These are phyloP conservation scores for Hymenoscyphus infarciens DNA, from an alignment of 2,329 filamentous ascomycete genomes.

Conservation along the genomic window DNA sequence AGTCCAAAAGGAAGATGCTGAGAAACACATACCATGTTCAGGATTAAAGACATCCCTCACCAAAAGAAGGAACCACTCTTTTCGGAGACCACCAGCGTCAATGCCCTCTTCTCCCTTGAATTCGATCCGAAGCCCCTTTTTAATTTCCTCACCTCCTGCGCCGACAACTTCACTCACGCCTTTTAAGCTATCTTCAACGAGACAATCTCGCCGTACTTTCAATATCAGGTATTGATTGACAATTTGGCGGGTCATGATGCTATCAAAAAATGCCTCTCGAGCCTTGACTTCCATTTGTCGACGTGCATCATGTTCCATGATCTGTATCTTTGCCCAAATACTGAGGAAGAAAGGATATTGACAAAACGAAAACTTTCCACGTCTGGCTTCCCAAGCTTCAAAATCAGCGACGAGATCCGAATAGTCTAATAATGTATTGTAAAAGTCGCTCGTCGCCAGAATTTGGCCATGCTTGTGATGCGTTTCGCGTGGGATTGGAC, in stretches of 20 bases:
- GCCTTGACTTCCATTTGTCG: conserved; percentile 88
- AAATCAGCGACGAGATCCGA: conserved; percentile 84
- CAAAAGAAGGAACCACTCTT: conserved; percentile 91
- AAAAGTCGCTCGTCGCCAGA: conserved; percentile 79
- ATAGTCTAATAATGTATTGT: conserved; percentile 81
- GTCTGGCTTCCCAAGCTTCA: conserved; percentile 77
- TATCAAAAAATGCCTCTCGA: conserved; percentile 86
- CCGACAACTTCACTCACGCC: conserved; percentile 83
- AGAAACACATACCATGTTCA: conserved; percentile 64
- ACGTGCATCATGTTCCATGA: conserved; percentile 81
- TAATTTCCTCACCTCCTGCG: conserved; percentile 77
- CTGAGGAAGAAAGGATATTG: conserved; percentile 90
- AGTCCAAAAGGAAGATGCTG: conserved; percentile 1
- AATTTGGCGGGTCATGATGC: conserved; percentile 70
- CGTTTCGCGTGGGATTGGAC: conserved; percentile 39
- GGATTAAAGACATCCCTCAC: conserved; percentile 89
- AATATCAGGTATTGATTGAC: conserved; percentile 76
- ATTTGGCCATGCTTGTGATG: conserved; percentile 58
- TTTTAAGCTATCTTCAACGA: conserved; percentile 83
- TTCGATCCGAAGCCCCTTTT: conserved; percentile 81
- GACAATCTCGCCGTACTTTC: conserved; percentile 75
- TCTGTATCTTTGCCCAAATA: conserved; percentile 87
- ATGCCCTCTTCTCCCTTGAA: conserved; percentile 88
- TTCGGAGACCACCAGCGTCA: conserved; percentile 82
- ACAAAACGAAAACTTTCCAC: conserved; percentile 78